Conservation (phyloP, 2,329 filamentous ascomycete genomes). For the Dothiorella sarmentorum region DNA sequence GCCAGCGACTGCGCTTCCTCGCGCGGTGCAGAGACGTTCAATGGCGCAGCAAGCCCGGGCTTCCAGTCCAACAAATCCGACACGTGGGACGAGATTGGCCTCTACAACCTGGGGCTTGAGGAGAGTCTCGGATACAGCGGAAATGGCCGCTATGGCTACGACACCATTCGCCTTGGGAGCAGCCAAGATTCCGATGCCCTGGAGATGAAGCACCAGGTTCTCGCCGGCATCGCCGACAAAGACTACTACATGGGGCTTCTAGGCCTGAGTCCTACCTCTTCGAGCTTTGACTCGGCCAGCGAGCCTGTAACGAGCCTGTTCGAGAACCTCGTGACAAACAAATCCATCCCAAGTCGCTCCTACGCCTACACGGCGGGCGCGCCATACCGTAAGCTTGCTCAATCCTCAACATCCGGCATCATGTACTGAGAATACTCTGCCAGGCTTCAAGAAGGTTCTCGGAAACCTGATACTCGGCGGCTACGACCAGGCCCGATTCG, state of each 20-base stretch:
- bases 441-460: slow-evolving; percentile 28
- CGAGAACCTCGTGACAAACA: slow-evolving; percentile 28
- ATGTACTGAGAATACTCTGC: not conserved
- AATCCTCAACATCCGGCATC: not conserved
- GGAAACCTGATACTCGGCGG: slow-evolving; percentile 41
- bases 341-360: slow-evolving; percentile 35
- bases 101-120: slow-evolving; percentile 34
- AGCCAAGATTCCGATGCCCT: slow-evolving; percentile 24
- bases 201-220: slow-evolving; percentile 30
- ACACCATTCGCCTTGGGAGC: slow-evolving; percentile 31
- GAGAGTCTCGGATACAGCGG: slow-evolving; percentile 28
- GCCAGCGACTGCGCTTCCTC: slow-evolving; percentile 26
- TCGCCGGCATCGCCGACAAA: slow-evolving; percentile 30
- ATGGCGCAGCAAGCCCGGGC: slow-evolving; percentile 30
- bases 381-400: slow-evolving; percentile 27
- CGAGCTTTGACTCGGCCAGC: slow-evolving; percentile 31
- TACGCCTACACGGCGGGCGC: slow-evolving; percentile 38
- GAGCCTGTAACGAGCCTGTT: slow-evolving; percentile 29
- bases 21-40: slow-evolving; percentile 32
- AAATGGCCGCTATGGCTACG: slow-evolving; percentile 32
- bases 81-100: slow-evolving; percentile 34
- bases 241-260: slow-evolving; percentile 28
- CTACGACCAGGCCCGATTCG: slow-evolving; percentile 41
- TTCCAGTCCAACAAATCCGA: slow-evolving; percentile 31
- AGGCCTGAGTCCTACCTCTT: slow-evolving; percentile 21